Evolutionary conservation across 495 filamentous ascomycete species (phyloP), one percentile per base, ranked within the genome.

Genomic region (Trichoderma virens): DNA sequence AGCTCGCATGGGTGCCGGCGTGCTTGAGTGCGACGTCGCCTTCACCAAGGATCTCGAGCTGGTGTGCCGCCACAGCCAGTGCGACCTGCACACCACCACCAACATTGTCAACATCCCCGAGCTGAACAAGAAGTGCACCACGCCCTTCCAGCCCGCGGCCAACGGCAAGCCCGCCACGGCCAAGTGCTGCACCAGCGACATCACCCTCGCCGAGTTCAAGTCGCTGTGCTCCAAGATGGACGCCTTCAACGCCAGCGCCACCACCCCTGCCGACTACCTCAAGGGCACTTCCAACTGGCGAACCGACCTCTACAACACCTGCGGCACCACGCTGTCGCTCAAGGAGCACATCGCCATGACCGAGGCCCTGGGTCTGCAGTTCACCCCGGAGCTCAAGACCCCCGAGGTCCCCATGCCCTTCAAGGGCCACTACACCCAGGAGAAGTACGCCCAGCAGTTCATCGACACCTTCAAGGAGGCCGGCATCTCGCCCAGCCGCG

Each of bases 71-170:
- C 85, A 88, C 69, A 77, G 78, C 20, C 82, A 84, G 47, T 88
- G 85, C 72, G 85, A 88, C 68, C 73, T 88, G 41, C 85, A 87
- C 72, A 83, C 78, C 1, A 88, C 85, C 14, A 86, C 85, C 66
- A 83, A 88, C 73, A 83, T 88, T 71, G 78, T 88, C 47, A 70
- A 74, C 31, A 69, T 73, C 32, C 81, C 84, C n/a, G 76, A 80
- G 6, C 78, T 88, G 20, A 81, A 79, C 14, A 74, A 77, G 34
- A 88, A 88, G 67, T 88, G 85, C 75, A 84, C 82, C n/a, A 71
- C 70, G 7, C 83, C 83, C 2, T 88, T 88, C 71, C 72, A 70
- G 30, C 82, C 85, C 9, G 82, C 82, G 20, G 23, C 51, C 0
- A 65, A 73, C 45, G 73, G 73, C 28, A 67, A 64, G 6, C 47